These are phyloP conservation scores for Diaporthe citriasiana DNA, from an alignment of 2,329 filamentous ascomycete species.

Conservation along the genomic window DNA sequence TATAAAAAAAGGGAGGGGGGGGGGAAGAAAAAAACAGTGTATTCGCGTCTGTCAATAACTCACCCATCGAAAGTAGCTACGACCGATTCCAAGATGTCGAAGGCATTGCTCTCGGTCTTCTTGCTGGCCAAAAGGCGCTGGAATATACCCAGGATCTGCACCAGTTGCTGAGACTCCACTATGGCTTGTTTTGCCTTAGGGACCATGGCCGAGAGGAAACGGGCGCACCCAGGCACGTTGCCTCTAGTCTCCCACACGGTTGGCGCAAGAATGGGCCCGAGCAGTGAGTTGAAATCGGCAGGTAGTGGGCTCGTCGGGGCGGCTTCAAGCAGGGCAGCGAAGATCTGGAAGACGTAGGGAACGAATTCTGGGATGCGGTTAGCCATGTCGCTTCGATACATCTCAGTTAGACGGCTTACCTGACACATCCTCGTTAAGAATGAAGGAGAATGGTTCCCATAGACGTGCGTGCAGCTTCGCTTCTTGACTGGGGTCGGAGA, in stretches of 20 bases:
- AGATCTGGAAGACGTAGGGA: conserved; percentile 96
- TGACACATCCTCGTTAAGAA: conserved; percentile 86
- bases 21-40: background rate
- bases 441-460: conserved; percentile 85
- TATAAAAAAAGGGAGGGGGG: too few relatives aligned
- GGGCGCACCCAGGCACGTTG: conserved; percentile 91
- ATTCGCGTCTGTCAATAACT: conserved; percentile 52
- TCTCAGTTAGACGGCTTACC: conserved; percentile 60
- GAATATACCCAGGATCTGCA: conserved; percentile 94
- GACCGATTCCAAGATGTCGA: conserved; percentile 89
- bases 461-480: conserved; percentile 83
- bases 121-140: conserved; percentile 88
- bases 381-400: conserved; percentile 43
- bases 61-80: conserved; percentile 80
- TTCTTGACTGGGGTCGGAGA: conserved; percentile 75
- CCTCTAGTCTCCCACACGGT: conserved; percentile 91
- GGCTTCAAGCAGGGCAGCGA: conserved; percentile 89
- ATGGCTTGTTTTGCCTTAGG: conserved; percentile 82
- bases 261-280: conserved; percentile 84
- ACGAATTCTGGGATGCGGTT: conserved; percentile 79
- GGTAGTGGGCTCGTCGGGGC: conserved; percentile 85
- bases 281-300: conserved; percentile 82
- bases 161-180: conserved; percentile 82
- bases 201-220: conserved; percentile 87
- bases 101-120: conserved; percentile 86